Evolutionary conservation across 768 basidiomycete species (phyloP).

Genomic region (Tulasnella sp.): DNA sequence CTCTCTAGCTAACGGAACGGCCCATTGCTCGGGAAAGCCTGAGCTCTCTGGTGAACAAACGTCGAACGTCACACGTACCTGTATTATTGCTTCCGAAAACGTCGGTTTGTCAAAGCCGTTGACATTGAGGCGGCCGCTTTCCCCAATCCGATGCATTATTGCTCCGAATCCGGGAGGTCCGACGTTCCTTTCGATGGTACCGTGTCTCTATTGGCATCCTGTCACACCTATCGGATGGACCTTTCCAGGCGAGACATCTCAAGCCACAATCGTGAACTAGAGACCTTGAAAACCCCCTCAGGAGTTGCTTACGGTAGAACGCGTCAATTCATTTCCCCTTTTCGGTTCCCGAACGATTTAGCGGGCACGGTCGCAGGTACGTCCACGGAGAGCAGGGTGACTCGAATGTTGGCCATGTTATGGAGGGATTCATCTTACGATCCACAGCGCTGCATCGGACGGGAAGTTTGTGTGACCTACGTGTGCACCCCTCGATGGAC

Average conservation of each 20-base stretch:
- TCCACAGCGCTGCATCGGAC: no score
- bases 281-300: not conserved
- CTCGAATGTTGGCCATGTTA: no score
- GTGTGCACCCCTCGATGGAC: no score
- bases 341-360: not conserved
- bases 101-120: not conserved
- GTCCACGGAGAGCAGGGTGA: no score
- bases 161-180: not conserved
- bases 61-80: no score
- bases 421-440: no score
- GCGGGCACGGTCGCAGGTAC: no score
- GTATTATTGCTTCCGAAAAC: not conserved
- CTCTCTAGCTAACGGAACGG: no score
- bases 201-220: not conserved
- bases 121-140: not conserved
- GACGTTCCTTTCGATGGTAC: not conserved
- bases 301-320: not conserved
- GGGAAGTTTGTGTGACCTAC: no score
- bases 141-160: not conserved
- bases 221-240: not conserved
- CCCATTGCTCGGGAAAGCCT: no score
- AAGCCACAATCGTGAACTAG: not conserved
- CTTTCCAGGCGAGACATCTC: not conserved
- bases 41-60: no score
- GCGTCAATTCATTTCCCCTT: not conserved